Base-by-base conservation (phyloP, 2,329 filamentous ascomycete species). In the Paradendryphiella salina region DNA sequence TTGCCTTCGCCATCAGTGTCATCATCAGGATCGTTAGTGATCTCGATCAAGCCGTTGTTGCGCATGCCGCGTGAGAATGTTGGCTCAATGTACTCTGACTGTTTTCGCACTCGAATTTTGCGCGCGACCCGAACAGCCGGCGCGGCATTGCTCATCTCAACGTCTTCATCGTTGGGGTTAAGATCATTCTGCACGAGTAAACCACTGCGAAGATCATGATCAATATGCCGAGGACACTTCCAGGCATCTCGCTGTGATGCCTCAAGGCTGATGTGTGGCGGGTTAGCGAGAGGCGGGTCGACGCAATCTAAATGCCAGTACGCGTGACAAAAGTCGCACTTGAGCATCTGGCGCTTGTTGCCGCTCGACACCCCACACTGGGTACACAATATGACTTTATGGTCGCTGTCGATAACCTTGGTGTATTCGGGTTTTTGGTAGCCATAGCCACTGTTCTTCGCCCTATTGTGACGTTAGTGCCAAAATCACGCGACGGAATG, bases 281-380 rank as follows among this genome's bases (percentile, higher is more conserved):
- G 88, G 47, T 88, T 85, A 28, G 91, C 85, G 66, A 92, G 76
- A 28, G 93, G 92, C 21, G 90, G 89, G 67, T 95, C 86, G 13
- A 96, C 78, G 74, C 94, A 99, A 73, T 97, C 93, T 43, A 96
- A 79, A 76, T 99, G 94, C 88, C 92, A 99, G 67, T 86, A 82
- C 28, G 90, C 81, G 10, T 83, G 80, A 74, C 93, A 99, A 65
- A 82, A 84, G 72, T 91, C 91, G 77, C 93, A 99, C 37, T 88
- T 85, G 60, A 96, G 87, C 63, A 97, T 91, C 60, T 87, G 83
- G 32, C 88, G 84, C 62, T 81, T 81, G 56, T 77, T 76, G 46
- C 82, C 77, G 37, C 86, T 83, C 21, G 86, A 81, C 64, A 81
- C 80, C 58, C 88, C 82, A 75, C 93, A 97, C 36, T 78, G 77